phyloP scores from a whole-genome alignment of 345 rosid genomes.

The Moringa oleifera region DNA sequence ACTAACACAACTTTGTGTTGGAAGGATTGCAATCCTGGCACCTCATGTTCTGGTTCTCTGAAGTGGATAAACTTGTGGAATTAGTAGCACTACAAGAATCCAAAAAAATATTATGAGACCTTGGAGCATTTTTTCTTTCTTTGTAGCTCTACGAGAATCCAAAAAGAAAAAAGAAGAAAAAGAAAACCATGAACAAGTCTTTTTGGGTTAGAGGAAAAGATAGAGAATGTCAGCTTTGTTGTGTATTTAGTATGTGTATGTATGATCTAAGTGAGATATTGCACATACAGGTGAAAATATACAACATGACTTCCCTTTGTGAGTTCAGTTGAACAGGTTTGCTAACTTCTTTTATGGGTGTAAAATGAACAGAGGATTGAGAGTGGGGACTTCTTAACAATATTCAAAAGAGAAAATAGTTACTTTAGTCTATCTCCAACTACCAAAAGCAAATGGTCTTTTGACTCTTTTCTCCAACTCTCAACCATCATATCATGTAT shows the following conservation, averaged over 20 bases:
- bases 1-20: constrained; percentile 78
- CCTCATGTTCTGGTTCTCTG: constrained; percentile 37
- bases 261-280: constrained; percentile 13
- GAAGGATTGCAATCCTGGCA: constrained; percentile 71
- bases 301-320: constrained; percentile 27
- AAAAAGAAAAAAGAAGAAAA: constrained; percentile 49
- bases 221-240: constrained; percentile 29
- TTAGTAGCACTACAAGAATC: constrained; percentile 32
- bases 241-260: constrained; percentile 23
- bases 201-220: constrained; percentile 38
- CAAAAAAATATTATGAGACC: too few species aligned
- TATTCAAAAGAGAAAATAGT: constrained; percentile 9
- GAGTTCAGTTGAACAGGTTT: constrained; percentile 18
- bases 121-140: constrained; percentile 52
- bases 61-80: constrained; percentile 19
- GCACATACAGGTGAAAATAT: not conserved
- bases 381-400: constrained; percentile 15
- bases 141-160: constrained; percentile 57
- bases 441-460: too few species aligned
- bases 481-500: too few species aligned
- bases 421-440: constrained; percentile 15
- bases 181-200: constrained; percentile 21
- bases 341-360: constrained; percentile 13
- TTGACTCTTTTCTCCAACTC: too few species aligned
- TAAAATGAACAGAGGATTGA: constrained; percentile 22